phyloP scores from a whole-genome alignment of 2,329 filamentous ascomycete species.

The Stagonosporopsis vannaccii region DNA sequence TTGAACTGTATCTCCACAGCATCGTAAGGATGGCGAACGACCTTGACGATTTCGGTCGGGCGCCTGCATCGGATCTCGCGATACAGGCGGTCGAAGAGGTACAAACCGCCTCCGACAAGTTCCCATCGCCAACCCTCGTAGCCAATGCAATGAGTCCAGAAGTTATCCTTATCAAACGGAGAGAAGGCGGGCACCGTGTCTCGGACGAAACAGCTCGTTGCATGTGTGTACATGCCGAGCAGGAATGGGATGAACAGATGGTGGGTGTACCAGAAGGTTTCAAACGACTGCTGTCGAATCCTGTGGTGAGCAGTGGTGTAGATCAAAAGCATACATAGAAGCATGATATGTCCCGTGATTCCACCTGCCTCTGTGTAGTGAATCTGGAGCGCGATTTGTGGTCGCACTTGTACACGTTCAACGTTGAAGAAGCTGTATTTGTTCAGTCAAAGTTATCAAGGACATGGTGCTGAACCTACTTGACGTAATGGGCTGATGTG shows the following conservation, averaged over 20 bases:
- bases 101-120: constrained; percentile 82
- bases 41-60: constrained; percentile 87
- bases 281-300: constrained; percentile 95
- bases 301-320: constrained; percentile 94
- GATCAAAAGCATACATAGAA: constrained; percentile 98
- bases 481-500: constrained; percentile 86
- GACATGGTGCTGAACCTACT: constrained; percentile 61
- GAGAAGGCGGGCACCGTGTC: constrained; percentile 76
- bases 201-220: constrained; percentile 94
- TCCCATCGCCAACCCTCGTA: constrained; percentile 99
- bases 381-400: constrained; percentile 82
- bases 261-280: constrained; percentile 99
- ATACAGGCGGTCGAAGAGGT: constrained; percentile 87
- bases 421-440: constrained; percentile 85
- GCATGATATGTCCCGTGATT: constrained; percentile 95
- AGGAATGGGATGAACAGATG: constrained; percentile 98
- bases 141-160: constrained; percentile 93
- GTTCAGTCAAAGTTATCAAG: not conserved
- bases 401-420: constrained; percentile 82
- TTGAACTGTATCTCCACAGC: constrained; percentile 96
- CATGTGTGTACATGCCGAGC: constrained; percentile 92
- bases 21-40: constrained; percentile 95
- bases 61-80: constrained; percentile 86
- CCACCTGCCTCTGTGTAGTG: constrained; percentile 90
- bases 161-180: constrained; percentile 80